phyloP scores from a whole-genome alignment of 192 early-diverging fungal species.

The Chytriomyces confervae region DNA sequence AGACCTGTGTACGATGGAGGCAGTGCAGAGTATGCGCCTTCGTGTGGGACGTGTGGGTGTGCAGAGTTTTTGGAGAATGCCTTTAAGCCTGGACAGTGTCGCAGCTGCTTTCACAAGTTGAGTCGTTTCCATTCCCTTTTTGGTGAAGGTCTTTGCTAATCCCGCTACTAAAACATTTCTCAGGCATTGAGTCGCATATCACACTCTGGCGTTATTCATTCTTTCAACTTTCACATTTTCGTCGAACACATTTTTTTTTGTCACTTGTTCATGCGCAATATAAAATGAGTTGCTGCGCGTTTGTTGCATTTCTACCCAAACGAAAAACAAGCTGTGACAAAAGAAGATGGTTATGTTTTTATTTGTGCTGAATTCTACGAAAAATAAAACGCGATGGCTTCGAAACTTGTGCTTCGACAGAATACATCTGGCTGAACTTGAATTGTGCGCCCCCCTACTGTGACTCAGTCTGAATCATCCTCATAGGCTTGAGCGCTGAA shows the following conservation, averaged over 20 bases:
- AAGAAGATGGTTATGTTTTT: no score
- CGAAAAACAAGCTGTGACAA: no score
- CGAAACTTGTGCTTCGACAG: background rate
- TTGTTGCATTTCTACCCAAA: no score
- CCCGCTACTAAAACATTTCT: background rate
- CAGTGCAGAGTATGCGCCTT: conserved; percentile 19
- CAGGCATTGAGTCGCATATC: background rate
- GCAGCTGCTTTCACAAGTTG: conserved; percentile 79
- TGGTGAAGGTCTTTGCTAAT: background rate
- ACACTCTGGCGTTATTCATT: background rate
- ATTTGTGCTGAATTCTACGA: background rate
- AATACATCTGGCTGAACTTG: background rate
- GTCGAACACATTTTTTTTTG: background rate
- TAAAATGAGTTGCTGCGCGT: no score
- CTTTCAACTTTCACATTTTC: background rate
- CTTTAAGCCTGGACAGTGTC: conserved; percentile 78
- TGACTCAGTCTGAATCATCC: background rate
- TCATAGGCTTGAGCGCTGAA: background rate
- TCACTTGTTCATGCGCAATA: background rate
- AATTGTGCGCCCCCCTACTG: background rate
- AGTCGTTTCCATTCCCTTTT: background rate
- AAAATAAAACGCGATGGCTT: background rate
- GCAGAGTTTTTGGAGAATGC: conserved; percentile 75
- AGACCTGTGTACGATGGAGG: conserved; percentile 4
- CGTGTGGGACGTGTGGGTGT: conserved; percentile 74